Conservation (phyloP, 257 asterid species). For the Plantago major region DNA sequence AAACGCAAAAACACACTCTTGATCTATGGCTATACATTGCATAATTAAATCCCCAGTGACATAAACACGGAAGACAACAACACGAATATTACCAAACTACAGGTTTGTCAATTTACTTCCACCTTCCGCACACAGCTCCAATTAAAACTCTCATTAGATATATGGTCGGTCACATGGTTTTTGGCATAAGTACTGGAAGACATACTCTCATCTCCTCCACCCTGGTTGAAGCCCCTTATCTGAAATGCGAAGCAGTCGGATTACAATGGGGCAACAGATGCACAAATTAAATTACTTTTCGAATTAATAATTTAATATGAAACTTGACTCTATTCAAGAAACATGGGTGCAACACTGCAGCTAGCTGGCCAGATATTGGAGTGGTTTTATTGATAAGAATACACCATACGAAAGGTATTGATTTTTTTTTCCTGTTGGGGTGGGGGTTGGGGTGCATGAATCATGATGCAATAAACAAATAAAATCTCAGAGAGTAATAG, state of each 20-base stretch:
- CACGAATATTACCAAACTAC: constrained; percentile 26
- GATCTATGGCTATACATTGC: constrained; percentile 52
- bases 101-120: constrained; percentile 22
- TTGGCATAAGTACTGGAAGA: constrained; percentile 12
- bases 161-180: constrained; percentile 16
- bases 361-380: too few relatives aligned
- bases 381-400: too few relatives aligned
- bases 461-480: too few relatives aligned
- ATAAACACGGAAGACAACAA: constrained; percentile 30
- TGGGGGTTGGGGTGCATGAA: too few relatives aligned
- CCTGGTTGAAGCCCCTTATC: constrained; percentile 80
- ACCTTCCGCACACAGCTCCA: constrained; percentile 30
- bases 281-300: not conserved
- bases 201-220: constrained; percentile 75
- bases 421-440: too few relatives aligned
- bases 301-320: too few relatives aligned
- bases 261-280: constrained; percentile 2
- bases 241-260: constrained; percentile 29
- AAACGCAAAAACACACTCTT: constrained; percentile 22
- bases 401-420: too few relatives aligned
- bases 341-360: too few relatives aligned
- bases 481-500: not conserved
- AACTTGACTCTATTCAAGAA: too few relatives aligned
- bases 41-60: constrained; percentile 24
- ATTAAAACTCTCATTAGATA: constrained; percentile 24